Conservation (phyloP, 441 rosid species). For the Biscutella laevigata region DNA sequence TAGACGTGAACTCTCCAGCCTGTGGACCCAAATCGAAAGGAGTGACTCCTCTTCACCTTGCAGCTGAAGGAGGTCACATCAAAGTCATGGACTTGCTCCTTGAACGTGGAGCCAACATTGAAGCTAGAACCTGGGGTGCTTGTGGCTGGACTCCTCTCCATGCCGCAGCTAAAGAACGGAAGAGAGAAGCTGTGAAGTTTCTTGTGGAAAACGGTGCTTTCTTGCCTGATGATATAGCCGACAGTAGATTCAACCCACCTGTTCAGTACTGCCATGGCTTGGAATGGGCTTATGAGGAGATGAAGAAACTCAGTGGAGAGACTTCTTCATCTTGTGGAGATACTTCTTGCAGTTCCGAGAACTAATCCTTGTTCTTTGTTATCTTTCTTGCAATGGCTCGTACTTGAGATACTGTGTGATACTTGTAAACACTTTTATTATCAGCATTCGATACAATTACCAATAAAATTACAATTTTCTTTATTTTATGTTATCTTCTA, state of each 20-base stretch:
- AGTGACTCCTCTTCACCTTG: constrained; percentile 80
- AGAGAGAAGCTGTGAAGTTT: constrained; percentile 66
- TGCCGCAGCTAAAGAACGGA: constrained; percentile 64
- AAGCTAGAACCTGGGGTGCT: constrained; percentile 77
- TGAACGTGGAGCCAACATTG: constrained; percentile 80
- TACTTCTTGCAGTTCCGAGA: constrained; percentile 46
- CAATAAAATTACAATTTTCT: constrained; percentile 11
- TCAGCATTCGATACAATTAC: constrained; percentile 23
- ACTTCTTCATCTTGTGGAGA: constrained; percentile 39
- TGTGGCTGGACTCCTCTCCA: constrained; percentile 96
- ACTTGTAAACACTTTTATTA: too few species aligned
- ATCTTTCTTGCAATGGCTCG: not conserved
- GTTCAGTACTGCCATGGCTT: constrained; percentile 78
- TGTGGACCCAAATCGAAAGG: constrained; percentile 84
- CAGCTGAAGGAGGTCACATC: constrained; percentile 78
- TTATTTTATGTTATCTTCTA: not conserved
- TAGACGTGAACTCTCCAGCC: constrained; percentile 62
- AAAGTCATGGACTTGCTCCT: constrained; percentile 82
- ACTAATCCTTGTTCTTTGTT: constrained; percentile 17
- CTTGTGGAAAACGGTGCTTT: constrained; percentile 76
- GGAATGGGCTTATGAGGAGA: constrained; percentile 88
- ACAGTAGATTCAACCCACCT: constrained; percentile 73
- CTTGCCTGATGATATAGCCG: constrained; percentile 66
- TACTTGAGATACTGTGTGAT: not conserved
- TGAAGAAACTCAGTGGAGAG: constrained; percentile 40